Base-by-base conservation (phyloP, 805 yeast genomes). In the Candida corydali region DNA sequence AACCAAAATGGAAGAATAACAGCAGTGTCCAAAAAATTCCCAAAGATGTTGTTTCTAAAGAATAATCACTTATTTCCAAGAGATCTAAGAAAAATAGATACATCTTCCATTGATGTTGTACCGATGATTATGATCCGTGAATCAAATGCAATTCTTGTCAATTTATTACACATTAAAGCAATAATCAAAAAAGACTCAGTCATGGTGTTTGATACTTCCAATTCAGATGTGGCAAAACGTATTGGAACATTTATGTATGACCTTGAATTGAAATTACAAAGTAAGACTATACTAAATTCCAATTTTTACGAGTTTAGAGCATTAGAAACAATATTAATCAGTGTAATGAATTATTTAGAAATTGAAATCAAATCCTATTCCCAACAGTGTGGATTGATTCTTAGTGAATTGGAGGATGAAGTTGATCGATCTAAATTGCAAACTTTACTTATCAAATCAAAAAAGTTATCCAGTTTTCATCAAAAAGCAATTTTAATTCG, bases 121-220 rank as follows among this genome's bases (percentile, higher is more conserved):
- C 98, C 98, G 0, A 78, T 87, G 14, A 82, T 93, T 31, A 80
- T 89, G 41, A 87, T 88, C 16, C 73, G 97, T 41, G 51, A 65
- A n/a, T 71, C 76, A 17, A 75, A 76, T 44, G 82, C 94, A 36
- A 84, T 91, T 14, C 65, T 93, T 37, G 78, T 93, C 33, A 89
- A 88, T 54, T 61, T 93, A 51, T 63, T 93, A 26, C 93, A 89
- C 55, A 87, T 93, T 34, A 83, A 93, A 46, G 98, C 97, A 1
- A 69, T 93, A 32, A 77, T 93, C n/a, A 85, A 83, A 49, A 72
- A 76, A 28, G 86, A 91, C 50, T 66, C 73, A 44, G 94, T 93
- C 8, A 73, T 85, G 61, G 73, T 93, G 1, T 93, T 93, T 58
- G 98, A 93, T 52, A 80, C 86, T 10, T 68, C 80, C 36, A 76